phyloP scores from a whole-genome alignment of 2,329 filamentous ascomycete species.

The Diaporthe australafricana region DNA sequence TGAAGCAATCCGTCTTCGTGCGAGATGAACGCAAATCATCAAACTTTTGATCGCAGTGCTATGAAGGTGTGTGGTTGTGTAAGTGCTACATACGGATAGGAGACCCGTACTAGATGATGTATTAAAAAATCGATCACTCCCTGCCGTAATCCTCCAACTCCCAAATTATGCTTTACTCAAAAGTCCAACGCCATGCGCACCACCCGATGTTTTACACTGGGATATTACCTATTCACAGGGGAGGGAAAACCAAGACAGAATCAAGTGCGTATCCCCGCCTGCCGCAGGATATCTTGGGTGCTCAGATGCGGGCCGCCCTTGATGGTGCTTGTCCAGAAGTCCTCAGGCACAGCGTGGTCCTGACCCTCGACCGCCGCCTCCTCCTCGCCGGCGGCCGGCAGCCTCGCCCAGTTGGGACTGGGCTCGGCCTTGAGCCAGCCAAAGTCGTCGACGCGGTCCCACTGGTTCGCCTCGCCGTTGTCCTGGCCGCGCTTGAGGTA shows the following conservation, averaged over 20 bases:
- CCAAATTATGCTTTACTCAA: constrained; percentile 12
- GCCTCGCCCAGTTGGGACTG: constrained; percentile 87
- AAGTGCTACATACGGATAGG: background rate
- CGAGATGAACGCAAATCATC: background rate
- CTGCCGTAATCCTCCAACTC: background rate
- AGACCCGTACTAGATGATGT: background rate
- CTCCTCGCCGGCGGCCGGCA: constrained; percentile 68
- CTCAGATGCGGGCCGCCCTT: constrained; percentile 71
- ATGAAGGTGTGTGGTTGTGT: background rate
- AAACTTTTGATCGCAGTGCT: background rate
- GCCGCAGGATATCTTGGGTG: constrained; percentile 73
- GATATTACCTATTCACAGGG: background rate
- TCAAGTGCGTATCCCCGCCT: constrained; percentile 54
- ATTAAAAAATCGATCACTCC: background rate
- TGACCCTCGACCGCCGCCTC: too few species aligned
- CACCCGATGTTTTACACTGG: background rate
- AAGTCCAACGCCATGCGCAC: constrained; percentile 23
- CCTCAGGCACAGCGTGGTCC: constrained; percentile 58
- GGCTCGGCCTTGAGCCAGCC: constrained; percentile 91
- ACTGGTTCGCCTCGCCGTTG: constrained; percentile 70
- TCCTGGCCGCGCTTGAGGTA: constrained; percentile 40
- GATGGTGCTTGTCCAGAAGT: constrained; percentile 77
- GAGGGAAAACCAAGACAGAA: constrained; percentile 4
- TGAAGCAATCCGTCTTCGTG: background rate
- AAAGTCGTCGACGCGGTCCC: constrained; percentile 95